Evolutionary conservation across 768 basidiomycete species (phyloP), one percentile per base, ranked within the genome.

Genomic region (Filobasidium wieringae): DNA sequence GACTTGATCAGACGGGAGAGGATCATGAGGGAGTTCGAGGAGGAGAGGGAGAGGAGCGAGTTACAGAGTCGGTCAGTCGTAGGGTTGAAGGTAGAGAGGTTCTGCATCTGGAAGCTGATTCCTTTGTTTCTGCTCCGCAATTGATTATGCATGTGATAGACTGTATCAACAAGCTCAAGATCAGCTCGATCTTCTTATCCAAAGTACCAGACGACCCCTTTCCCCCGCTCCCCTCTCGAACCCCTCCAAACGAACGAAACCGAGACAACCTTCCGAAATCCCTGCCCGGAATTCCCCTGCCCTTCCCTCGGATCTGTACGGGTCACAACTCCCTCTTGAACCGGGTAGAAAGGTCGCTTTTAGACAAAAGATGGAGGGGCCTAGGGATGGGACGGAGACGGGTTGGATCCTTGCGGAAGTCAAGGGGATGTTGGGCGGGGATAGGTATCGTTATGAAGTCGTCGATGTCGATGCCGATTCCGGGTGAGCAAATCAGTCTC

Each of bases 321-420:
- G n/a, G 17, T 52, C 69, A 33, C 76, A 77, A 58, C 59, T 76
- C 12, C 76, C 76, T 8, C 62, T 77, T 3, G 61, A 58, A 24
- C 66, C 71, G 1, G 76, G 75, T 0, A 26, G 77, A 22, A 68
- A 62, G 41, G 73, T 77, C 36, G 72, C 72, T 0, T 76, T 76
- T 64, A 68, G 64, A 43, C 60, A 66, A 51, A 32, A 52, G 53
- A 32, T 33, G 58, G 43, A 36, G 52, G 39, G n/a, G n/a, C 22
- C 27, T 37, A 37, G 7, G 57, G 29, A 30, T 31, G 32, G 32
- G 43, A 43, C 22, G 17, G 68, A 64, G 32, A 69, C 70, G 9
- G 71, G 66, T 4, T 78, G 74, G 73, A 78, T 78, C 51, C 57
- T 76, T 52, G 75, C 75, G 1, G 63, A 64, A n/a, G 63, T 78